phyloP scores from a whole-genome alignment of 1,284 basidiomycete species.

The Anthracocystis setariae region DNA sequence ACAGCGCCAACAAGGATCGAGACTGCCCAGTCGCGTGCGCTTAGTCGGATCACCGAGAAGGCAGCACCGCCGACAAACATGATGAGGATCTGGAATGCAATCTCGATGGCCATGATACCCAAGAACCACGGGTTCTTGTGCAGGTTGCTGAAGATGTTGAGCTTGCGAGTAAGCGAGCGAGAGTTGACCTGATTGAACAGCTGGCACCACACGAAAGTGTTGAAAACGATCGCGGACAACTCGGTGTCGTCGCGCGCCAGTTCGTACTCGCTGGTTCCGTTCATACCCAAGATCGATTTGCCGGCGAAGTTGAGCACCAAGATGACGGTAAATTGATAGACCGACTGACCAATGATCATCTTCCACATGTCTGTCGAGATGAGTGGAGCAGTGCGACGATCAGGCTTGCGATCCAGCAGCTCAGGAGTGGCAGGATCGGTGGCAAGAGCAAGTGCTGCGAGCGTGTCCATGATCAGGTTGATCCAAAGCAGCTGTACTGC shows the following conservation, averaged over 20 bases:
- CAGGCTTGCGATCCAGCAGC: constrained; percentile 88
- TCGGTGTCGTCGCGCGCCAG: constrained; percentile 70
- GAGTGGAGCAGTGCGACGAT: constrained; percentile 84
- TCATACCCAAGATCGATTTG: constrained; percentile 73
- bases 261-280: constrained; percentile 63
- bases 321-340: constrained; percentile 85
- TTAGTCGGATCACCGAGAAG: constrained; percentile 85
- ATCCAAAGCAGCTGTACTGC: constrained; percentile 98
- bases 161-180: constrained; percentile 81
- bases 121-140: constrained; percentile 86
- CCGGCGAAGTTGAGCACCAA: constrained; percentile 91
- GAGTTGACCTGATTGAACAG: constrained; percentile 86
- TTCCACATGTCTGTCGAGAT: constrained; percentile 84
- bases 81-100: constrained; percentile 86
- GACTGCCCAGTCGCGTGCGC: constrained; percentile 89
- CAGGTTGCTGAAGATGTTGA: constrained; percentile 91
- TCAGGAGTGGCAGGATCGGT: constrained; percentile 89
- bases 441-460: constrained; percentile 93
- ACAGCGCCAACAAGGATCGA: constrained; percentile 85
- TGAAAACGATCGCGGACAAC: constrained; percentile 91
- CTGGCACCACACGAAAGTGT: constrained; percentile 89
- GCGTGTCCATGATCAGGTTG: constrained; percentile 93
- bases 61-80: constrained; percentile 90
- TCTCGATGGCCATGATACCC: constrained; percentile 83
- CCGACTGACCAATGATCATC: constrained; percentile 89